Percentiles rank a stretch among this genome's conserved stretches.
These are phyloP conservation scores for Oxytropis ochrocephala DNA, from an alignment of 306 rosid genomes.

Conservation along the genomic window DNA sequence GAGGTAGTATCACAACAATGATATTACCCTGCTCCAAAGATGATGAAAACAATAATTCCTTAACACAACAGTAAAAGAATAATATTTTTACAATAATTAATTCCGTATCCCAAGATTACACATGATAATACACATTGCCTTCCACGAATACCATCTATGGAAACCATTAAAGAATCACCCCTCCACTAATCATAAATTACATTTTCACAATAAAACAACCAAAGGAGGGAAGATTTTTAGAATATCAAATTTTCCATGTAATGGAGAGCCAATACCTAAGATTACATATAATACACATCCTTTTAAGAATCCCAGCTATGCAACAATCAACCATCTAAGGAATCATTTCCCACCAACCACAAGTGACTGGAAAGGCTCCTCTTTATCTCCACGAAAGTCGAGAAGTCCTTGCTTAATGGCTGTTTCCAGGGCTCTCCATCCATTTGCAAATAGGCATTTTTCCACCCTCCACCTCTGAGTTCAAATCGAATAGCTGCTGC, in stretches of 20 bases:
- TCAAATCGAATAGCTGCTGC: constrained; percentile 89
- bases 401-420: constrained; percentile 55
- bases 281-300: constrained; percentile 21
- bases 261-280: not conserved
- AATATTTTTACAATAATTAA: not conserved
- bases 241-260: constrained; percentile 1
- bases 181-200: constrained; percentile 47
- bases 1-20: too few relatives aligned
- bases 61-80: not conserved
- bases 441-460: constrained; percentile 74
- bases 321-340: not conserved
- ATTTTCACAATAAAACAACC: constrained; percentile 6
- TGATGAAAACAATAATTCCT: not conserved
- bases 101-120: constrained; percentile 6
- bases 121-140: constrained; percentile 23
- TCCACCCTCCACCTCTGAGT: constrained; percentile 93
- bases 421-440: constrained; percentile 99
- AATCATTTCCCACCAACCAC: constrained; percentile 63
- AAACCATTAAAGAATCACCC: constrained; percentile 26
- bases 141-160: constrained; percentile 19
- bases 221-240: not conserved
- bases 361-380: constrained; percentile 73
- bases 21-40: not conserved
- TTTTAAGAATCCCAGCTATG: constrained; percentile 17
- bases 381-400: constrained; percentile 83